Base-by-base conservation (phyloP, 1,284 basidiomycete genomes). In the Melampsora americana region DNA sequence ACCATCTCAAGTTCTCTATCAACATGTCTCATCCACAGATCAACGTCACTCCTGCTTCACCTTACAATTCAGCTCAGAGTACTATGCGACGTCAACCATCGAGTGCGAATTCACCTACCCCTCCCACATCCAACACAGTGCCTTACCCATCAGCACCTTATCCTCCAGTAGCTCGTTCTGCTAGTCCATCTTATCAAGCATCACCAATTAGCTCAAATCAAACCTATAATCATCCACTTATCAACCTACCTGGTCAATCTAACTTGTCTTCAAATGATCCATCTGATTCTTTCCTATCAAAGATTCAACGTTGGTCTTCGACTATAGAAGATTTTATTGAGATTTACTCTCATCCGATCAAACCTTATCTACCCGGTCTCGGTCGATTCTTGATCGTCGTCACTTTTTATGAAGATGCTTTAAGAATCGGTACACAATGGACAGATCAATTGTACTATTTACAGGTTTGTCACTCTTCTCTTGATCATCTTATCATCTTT, bases 321-420 rank as follows among this genome's bases (percentile, higher is more conserved):
- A 28, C 53, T 16, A 87, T 93, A 77, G 96, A 99, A 85, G 96
- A 99, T 84, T 85, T 89, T 79, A 88, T 97, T 82, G 96, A 98
- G 83, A 89, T 91, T 79, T 91, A 92, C 85, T 90, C 93, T 7
- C 93, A 97, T 82, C 95, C 96, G 39, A 87, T 98, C 84, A 90
- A 91, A 83, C 96, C 96, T 68, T 90, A 95, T 83, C 87, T 99
- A 80, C 95, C 96, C 39, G 90, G 93, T 67, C 90, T 98, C 83
- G 96, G 94, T 78, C 88, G 96, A 79, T 98, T 98, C 85, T 85
- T 99, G 79, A 99, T 99, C 83, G 93, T 99, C 73, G 93, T 96
- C 60, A 99, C 95, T 5, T 99, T 99, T 86, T 85, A 95, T 83
- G 95, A 99, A 86, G 95, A 99, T 83, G 93, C 95, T 14, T 85